Evolutionary conservation across 768 basidiomycete genomes (phyloP), one percentile per base, ranked within the genome.

Genomic region (Agaricus blazei): DNA sequence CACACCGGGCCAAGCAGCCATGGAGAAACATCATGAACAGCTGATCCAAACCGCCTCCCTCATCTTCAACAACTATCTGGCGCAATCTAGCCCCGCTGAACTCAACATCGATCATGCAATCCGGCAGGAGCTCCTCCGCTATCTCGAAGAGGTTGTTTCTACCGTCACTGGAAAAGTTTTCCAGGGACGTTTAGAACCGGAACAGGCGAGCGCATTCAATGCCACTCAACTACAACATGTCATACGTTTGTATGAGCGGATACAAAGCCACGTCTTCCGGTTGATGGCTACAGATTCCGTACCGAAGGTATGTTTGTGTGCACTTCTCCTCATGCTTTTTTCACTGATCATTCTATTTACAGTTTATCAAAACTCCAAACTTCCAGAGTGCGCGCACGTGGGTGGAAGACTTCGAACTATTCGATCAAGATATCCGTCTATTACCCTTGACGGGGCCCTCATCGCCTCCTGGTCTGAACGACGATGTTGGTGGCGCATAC

Each of bases 251-350:
- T 99, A 98, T 69, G 95, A 95, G 70, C 85, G 95, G 54, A 99
- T 99, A 53, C 97, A 98, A 72, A 88, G 80, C 23, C 95, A 98
- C 65, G 93, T 98, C 60, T 98, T 98, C 78, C 83, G 96, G 46
- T 68, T 99, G 63, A 96, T 99, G 91, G 94, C 97, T 15, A 96
- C 95, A 54, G 97, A 99, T 70, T 98, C 96, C 6, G 88, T 99
- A n/a, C 97, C 97, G 12, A 96, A 96, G 80, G 91, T 90, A 63
- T 28, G 76, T 63, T 52, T 24, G 41, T 27, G 27, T 15, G 4
- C 45, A 40, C 45, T 40, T 37, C 26, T 29, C 14, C 26, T 3
- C 9, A 19, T 3, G n/a, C 48, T 42, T 51, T 42, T 26, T 38
- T 6, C 37, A 54, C 40, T 54, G 56, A 57, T 59, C 59, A 19